Evolutionary conservation across 352 stramenopile species (phyloP).

Genomic region (Pythium dissotocum): DNA sequence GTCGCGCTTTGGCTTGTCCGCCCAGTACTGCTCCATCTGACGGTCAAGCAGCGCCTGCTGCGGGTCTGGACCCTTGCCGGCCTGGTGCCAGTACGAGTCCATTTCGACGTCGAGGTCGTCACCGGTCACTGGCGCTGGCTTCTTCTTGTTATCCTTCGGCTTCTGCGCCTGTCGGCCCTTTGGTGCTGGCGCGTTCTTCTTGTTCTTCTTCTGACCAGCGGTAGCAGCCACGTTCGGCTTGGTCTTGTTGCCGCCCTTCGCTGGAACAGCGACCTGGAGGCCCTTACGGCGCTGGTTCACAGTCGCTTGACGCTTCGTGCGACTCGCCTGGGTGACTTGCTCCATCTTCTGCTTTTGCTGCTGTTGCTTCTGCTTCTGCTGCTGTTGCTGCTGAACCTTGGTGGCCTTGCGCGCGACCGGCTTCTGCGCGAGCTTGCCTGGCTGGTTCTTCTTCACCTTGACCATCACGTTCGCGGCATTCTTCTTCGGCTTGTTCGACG

Average conservation of each 20-base stretch:
- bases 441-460: constrained; percentile 25
- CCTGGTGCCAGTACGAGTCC: constrained; percentile 88
- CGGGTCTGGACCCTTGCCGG: constrained; percentile 86
- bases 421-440: constrained; percentile 14
- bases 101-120: constrained; percentile 89
- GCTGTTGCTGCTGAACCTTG: constrained; percentile 27
- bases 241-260: constrained; percentile 27
- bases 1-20: constrained; percentile 63
- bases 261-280: constrained; percentile 34
- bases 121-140: constrained; percentile 43
- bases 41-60: constrained; percentile 78
- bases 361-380: constrained; percentile 32
- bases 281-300: constrained; percentile 76
- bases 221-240: constrained; percentile 23
- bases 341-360: constrained; percentile 70
- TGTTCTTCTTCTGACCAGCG: constrained; percentile 29
- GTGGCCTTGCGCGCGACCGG: constrained; percentile 1
- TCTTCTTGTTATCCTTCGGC: constrained; percentile 40
- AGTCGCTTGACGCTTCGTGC: constrained; percentile 71
- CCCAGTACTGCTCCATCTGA: constrained; percentile 91
- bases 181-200: constrained; percentile 24
- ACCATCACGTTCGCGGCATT: constrained; percentile 22
- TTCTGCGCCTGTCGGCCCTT: constrained; percentile 15
- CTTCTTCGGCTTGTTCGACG: constrained; percentile 19
- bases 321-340: constrained; percentile 60